Base-by-base conservation (phyloP, 2,329 filamentous ascomycete species). In the Neofusicoccum sp. region DNA sequence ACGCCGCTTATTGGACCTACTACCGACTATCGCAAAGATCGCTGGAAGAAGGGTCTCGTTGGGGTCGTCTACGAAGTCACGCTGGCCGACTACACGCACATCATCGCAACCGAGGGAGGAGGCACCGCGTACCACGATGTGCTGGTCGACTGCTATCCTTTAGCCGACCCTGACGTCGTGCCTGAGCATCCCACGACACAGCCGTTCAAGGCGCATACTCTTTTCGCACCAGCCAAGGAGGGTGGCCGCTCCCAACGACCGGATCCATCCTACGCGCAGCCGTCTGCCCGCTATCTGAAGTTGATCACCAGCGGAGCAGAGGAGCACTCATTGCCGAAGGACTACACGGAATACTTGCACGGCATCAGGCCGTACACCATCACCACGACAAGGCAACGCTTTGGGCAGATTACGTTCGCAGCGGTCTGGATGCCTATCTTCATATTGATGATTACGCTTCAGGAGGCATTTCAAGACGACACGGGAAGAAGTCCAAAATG, bases 31-130 rank as follows among this genome's bases (percentile, higher is more conserved):
- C 78, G 83, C 67, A 84, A 85, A 68, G 78, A 83, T 58, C 78
- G 77, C 58, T 96, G 91, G 92, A 79, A 86, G 64, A 93, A 92
- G 69, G 90, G 91, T 4, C 82, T 99, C 2, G 85, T 97, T 41
- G 95, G 95, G 26, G 91, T 96, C 14, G 95, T 98, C 3, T 99
- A 99, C 78, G 93, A 98, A 77, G 91, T 98, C 31, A 96, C 92
- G 0, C 78, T 82, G 16, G 75, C 83, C 44, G 95, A 99, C 77
- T 99, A 90, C 72, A 83, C 87, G 6, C 89, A 85, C 62, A 96
- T 99, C 67, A 88, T 98, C 63, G 88, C 88, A 4, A 97, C 93
- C 4, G 95, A 99, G 73, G 93, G 93, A 56, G 93, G 90, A 33
- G 93, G 93, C 16, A 78, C 86, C 2, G 84, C 87, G n/a, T 99